Evolutionary conservation across 1,284 basidiomycete species (phyloP).

Genomic region (Taiwanofungus camphoratus): DNA sequence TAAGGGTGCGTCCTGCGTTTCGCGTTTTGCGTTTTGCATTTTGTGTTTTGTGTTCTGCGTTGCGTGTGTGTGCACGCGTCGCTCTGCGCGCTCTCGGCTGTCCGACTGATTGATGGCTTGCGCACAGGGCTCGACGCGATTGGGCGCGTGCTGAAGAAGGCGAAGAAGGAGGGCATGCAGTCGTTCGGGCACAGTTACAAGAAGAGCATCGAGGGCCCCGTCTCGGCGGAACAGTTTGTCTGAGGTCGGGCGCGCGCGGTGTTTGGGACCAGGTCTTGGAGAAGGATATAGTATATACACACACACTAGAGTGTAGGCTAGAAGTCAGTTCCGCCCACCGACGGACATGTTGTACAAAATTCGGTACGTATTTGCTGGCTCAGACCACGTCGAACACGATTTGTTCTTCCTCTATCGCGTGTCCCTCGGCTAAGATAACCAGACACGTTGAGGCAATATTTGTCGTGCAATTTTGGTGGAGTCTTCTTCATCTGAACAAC

Average conservation of each 20-base stretch:
- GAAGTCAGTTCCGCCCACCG: too few relatives aligned
- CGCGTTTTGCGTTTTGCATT: slow-evolving; percentile 1
- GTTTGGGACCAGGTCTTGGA: too few relatives aligned
- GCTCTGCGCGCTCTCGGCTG: neutral
- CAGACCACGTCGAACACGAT: too few relatives aligned
- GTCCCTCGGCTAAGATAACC: too few relatives aligned
- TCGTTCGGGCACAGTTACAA: slow-evolving; percentile 65
- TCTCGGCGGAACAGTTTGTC: slow-evolving; percentile 14
- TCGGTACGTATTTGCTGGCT: too few relatives aligned
- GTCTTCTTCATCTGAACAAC: too few relatives aligned
- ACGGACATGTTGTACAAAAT: too few relatives aligned
- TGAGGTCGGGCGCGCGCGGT: neutral
- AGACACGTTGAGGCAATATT: too few relatives aligned
- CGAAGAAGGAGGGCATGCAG: slow-evolving; percentile 53
- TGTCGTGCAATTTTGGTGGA: too few relatives aligned
- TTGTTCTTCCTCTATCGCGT: too few relatives aligned
- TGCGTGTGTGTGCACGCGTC: slow-evolving; percentile 2
- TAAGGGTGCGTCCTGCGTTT: slow-evolving; percentile 46
- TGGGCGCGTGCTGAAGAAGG: slow-evolving; percentile 69
- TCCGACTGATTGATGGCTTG: slow-evolving; percentile 7
- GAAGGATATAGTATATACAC: too few relatives aligned
- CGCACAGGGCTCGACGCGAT: slow-evolving; percentile 79
- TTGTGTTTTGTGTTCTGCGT: neutral
- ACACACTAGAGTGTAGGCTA: too few relatives aligned
- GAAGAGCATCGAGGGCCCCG: slow-evolving; percentile 43